Base-by-base conservation (phyloP, 495 filamentous ascomycete species). In the Saxispiralis lemnorum region DNA sequence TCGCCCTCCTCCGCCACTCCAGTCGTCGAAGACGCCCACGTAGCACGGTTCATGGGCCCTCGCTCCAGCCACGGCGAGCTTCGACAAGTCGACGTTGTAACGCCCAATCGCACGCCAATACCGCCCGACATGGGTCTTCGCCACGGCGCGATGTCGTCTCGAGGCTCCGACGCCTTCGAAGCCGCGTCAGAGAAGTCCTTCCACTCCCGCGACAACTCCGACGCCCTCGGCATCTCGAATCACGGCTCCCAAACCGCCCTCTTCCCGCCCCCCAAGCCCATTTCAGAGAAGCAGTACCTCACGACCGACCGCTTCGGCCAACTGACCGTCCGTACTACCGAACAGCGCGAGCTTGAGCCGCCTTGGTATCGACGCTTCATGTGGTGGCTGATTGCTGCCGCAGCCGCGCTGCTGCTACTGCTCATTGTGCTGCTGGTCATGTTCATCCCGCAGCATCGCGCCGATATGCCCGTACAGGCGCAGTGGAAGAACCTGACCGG, bases 401-500 rank as follows among this genome's bases (percentile, higher is more conserved):
- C 19, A 13, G 49, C 28, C n/a, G 7, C 31, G 11, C 2, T 44
- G 1, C 36, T 49, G 7, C 2, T 46, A 13, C 12, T 36, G 34
- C 13, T 47, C 1, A 21, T 52, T 16, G 41, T 51, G 13, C 36
- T 50, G 28, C 40, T 52, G 10, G 43, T 49, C 14, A 21, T 52
- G 16, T 35, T 47, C 17, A 10, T 52, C 1, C 45, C 49, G 10
- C 35, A 36, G 20, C 9, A 21, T 6, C 48, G 38, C 16, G 16
- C 31, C 36, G 38, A 44, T n/a, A 50, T 45, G 35, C 38, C 49
- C 16, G 46, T 56, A 10, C 34, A 56, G 28, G 46, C 71, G 4
- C 63, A 71, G 28, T 94, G 80, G 74, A 66, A 92, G 28, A 93
- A 92, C 53, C 57, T 93, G 19, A 92, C 86, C 1, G 75, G 75